Evolutionary conservation across 2,329 filamentous ascomycete species (phyloP).

Genomic region (Zasmidium angulare): DNA sequence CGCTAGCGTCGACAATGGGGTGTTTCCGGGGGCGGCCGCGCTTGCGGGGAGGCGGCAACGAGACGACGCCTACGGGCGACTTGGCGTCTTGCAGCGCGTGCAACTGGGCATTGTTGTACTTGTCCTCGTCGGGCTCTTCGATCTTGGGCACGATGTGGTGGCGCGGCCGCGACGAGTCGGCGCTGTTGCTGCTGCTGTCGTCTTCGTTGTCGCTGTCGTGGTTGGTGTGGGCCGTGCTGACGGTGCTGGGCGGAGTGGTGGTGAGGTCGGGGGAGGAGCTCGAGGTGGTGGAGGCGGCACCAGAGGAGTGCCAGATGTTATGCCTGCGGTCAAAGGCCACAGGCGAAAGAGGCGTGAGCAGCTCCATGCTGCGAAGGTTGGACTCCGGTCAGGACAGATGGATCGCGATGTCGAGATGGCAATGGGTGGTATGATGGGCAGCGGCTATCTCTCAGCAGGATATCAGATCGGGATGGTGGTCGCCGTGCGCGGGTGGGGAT

Average conservation of each 20-base stretch:
- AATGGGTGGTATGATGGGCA: neutral
- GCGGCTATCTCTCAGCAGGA: neutral
- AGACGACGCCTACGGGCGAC: conserved; percentile 24
- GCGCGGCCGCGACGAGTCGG: conserved; percentile 23
- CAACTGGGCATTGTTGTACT: conserved; percentile 8
- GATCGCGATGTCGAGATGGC: conserved; percentile 1
- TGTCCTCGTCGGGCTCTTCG: conserved; percentile 53
- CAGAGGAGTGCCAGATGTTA: conserved; percentile 9
- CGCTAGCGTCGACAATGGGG: conserved; percentile 52
- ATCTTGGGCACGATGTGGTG: conserved; percentile 48
- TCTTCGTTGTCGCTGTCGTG: conserved; percentile 25
- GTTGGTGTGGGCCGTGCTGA: conserved; percentile 6
- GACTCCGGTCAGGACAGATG: conserved; percentile 6
- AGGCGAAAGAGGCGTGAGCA: conserved; percentile 6
- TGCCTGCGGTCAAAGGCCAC: conserved; percentile 2
- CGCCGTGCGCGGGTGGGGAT: neutral
- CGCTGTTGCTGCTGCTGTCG: conserved; percentile 18
- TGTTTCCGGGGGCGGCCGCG: conserved; percentile 82
- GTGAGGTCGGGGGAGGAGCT: conserved; percentile 20
- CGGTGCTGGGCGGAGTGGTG: conserved; percentile 5
- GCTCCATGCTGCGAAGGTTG: conserved; percentile 16
- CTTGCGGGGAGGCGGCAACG: conserved; percentile 36
- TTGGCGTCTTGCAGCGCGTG: conserved; percentile 22
- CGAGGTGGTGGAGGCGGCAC: conserved; percentile 11
- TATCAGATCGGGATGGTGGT: neutral